These are phyloP conservation scores for Trametes hirsuta DNA, from an alignment of 1,284 basidiomycete species.

Conservation along the genomic window DNA sequence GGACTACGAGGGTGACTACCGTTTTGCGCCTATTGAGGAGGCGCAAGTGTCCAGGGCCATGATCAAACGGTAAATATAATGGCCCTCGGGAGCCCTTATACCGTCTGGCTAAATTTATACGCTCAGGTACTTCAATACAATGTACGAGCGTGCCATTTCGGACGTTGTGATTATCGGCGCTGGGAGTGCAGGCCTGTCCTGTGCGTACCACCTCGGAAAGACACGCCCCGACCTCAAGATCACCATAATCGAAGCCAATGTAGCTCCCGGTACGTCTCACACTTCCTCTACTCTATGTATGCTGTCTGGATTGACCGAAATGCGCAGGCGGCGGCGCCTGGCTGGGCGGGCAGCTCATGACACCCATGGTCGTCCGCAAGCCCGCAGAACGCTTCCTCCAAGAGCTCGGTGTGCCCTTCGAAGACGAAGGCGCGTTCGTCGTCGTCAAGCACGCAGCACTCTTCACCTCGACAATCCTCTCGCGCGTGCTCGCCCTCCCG, in stretches of 20 bases:
- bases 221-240: conserved; percentile 76
- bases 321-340: conserved; percentile 69
- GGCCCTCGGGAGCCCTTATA: too few relatives aligned
- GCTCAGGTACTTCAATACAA: conserved; percentile 66
- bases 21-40: conserved; percentile 76
- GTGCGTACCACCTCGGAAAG: conserved; percentile 75
- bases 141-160: conserved; percentile 77
- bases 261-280: conserved; percentile 55
- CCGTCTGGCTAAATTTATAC: neutral
- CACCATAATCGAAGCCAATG: conserved; percentile 83
- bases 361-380: conserved; percentile 85
- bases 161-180: conserved; percentile 84
- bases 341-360: conserved; percentile 86
- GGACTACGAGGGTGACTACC: conserved; percentile 64
- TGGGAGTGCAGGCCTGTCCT: conserved; percentile 80
- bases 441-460: conserved; percentile 83
- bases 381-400: conserved; percentile 77
- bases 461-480: conserved; percentile 82
- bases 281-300: too few relatives aligned
- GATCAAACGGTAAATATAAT: conserved; percentile 64
- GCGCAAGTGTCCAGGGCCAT: conserved; percentile 79
- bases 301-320: neutral
- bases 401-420: conserved; percentile 77
- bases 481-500: conserved; percentile 71
- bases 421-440: conserved; percentile 82